These are phyloP conservation scores for Senna siamea DNA, from an alignment of 306 rosid species.

Conservation along the genomic window DNA sequence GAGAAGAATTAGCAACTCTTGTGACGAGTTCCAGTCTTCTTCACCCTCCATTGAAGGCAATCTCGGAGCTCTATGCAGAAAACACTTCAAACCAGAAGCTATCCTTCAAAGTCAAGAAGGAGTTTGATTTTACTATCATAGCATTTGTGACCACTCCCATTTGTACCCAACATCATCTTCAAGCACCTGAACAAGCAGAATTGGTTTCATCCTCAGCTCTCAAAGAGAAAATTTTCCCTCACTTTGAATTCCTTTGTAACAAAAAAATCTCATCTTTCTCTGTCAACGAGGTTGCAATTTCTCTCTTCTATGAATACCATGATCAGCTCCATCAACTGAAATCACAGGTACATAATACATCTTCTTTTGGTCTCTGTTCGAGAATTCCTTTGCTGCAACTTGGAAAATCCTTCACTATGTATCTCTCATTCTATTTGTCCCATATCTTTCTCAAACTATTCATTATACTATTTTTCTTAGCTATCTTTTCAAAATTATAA, in stretches of 20 bases:
- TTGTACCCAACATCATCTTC: constrained; percentile 13
- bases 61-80: constrained; percentile 3
- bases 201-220: constrained; percentile 44
- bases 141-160: constrained; percentile 54
- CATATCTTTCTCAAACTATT: too few species aligned
- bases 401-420: too few species aligned
- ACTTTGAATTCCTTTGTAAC: constrained; percentile 53
- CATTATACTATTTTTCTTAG: too few species aligned
- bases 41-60: constrained; percentile 38
- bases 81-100: background rate
- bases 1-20: constrained; percentile 45
- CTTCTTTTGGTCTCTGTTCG: background rate
- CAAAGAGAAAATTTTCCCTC: constrained; percentile 7
- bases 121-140: constrained; percentile 31
- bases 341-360: constrained; percentile 37
- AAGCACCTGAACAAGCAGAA: background rate
- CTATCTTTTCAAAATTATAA: too few species aligned
- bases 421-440: too few species aligned
- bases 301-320: constrained; percentile 33
- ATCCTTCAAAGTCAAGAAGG: constrained; percentile 10
- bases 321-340: constrained; percentile 40
- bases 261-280: constrained; percentile 32
- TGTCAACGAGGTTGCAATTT: constrained; percentile 42
- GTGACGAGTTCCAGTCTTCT: constrained; percentile 45
- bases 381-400: background rate